Base-by-base conservation (phyloP, 2,329 filamentous ascomycete species). In the Talaromyces sp. region DNA sequence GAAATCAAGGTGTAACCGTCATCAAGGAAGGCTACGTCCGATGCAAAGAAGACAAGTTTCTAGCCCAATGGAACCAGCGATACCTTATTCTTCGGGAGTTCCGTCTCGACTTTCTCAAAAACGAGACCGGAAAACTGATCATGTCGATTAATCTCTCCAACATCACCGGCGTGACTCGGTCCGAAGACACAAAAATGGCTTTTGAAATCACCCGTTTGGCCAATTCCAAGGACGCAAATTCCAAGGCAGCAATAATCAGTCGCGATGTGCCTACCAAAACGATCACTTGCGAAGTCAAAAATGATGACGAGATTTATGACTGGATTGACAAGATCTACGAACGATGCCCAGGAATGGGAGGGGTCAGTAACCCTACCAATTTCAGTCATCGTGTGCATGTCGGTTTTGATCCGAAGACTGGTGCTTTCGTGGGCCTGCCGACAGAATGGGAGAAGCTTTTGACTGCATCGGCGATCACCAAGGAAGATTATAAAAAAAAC, bases 321-420 rank as follows among this genome's bases (percentile, higher is more conserved):
- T 99, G 95, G 95, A 96, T 98, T 71, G 95, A 99, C 76, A 91
- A 93, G 75, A 96, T 99, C 68, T 98, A 98, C 75, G 92, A 93
- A 69, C 89, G 93, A 67, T 98, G 93, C 76, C 95, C 95, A 18
- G 93, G 92, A 66, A 96, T 98, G 92, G 93, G 95, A 65, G 95
- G 95, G 69, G 95, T 99, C 62, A 97, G 93, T 79, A 97, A 98
- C 76, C 95, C 95, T 5, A 98, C 95, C 67, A 97, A 98, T 80
- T 99, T 99, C 80, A 92, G 90, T 25, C 95, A 99, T 75, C 90
- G 93, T 54, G 93, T 99, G 25, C 95, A 99, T 75, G 95, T 99
- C 68, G 95, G 95, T 64, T 99, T 98, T 73, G 95, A 99, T 74
- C 92, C 93, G 28, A 89, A 92, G 70, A 96, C 92, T 2, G 95